These are phyloP conservation scores for Penicillium atrosanguineum DNA, from an alignment of 495 filamentous ascomycete genomes.

Conservation along the genomic window DNA sequence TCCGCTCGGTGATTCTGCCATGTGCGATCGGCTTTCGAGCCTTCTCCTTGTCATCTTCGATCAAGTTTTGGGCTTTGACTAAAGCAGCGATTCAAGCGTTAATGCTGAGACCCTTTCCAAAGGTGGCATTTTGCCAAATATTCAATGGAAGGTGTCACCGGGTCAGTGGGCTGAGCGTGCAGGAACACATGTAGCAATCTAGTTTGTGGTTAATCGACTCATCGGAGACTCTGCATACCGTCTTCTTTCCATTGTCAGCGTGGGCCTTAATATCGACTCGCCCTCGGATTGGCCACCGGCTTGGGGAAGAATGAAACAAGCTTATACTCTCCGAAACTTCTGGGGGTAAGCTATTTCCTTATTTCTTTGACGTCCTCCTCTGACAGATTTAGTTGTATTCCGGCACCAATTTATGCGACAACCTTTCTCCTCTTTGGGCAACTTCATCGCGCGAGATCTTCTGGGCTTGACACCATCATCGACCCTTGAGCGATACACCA, in stretches of 20 bases:
- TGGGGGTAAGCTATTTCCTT: conserved; percentile 28
- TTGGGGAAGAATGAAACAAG: conserved; percentile 30
- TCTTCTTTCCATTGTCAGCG: conserved; percentile 17
- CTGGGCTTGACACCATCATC: background rate
- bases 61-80: too few relatives aligned
- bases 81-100: too few relatives aligned
- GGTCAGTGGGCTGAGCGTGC: conserved; percentile 21
- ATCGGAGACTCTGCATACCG: conserved; percentile 22
- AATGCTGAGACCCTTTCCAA: too few relatives aligned
- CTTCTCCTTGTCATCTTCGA: too few relatives aligned
- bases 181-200: conserved; percentile 15
- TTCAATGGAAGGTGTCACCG: background rate
- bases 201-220: conserved; percentile 21
- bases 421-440: conserved; percentile 2
- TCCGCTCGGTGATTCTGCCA: too few relatives aligned
- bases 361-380: background rate
- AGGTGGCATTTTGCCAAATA: background rate
- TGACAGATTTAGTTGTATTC: background rate
- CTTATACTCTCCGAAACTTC: conserved; percentile 29
- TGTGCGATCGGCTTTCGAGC: too few relatives aligned
- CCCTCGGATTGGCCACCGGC: conserved; percentile 34
- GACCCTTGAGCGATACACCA: too few relatives aligned
- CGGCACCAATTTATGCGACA: conserved; percentile 9
- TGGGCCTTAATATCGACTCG: conserved; percentile 17
- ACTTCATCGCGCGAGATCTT: background rate